Percentiles rank a stretch among this genome's conserved stretches.
These are phyloP conservation scores for Venturia nashicola DNA, from an alignment of 2,329 filamentous ascomycete genomes.

Conservation along the genomic window DNA sequence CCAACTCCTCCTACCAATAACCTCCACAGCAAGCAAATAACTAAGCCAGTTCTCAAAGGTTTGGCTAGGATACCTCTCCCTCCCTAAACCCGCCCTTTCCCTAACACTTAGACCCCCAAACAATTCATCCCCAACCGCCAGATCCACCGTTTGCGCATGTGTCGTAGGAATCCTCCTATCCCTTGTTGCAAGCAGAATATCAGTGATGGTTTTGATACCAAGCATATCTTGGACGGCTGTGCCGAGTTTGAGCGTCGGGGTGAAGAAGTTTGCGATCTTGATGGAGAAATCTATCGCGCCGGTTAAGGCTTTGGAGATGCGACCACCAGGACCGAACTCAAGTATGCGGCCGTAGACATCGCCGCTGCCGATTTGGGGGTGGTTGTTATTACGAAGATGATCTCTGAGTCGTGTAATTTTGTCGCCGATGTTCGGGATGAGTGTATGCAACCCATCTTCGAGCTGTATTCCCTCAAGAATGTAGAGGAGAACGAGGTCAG, in stretches of 20 bases:
- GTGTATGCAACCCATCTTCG: slow-evolving; percentile 12
- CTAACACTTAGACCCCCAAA: slow-evolving; percentile 9
- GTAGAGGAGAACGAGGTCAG: slow-evolving; percentile 21
- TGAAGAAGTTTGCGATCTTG: slow-evolving; percentile 14
- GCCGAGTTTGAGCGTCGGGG: slow-evolving; percentile 16
- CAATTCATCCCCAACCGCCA: slow-evolving; percentile 13
- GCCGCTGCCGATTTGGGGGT: slow-evolving; percentile 16
- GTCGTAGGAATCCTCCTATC: slow-evolving; percentile 22
- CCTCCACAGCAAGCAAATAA: background rate
- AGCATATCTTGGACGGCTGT: slow-evolving; percentile 18
- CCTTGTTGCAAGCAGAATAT: slow-evolving; percentile 19
- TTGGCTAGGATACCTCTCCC: slow-evolving; percentile 20
- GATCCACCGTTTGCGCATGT: slow-evolving; percentile 18
- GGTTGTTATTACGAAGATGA: background rate
- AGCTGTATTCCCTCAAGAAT: slow-evolving; percentile 16
- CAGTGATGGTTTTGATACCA: slow-evolving; percentile 18
- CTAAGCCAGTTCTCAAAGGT: slow-evolving; percentile 17
- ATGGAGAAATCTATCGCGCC: slow-evolving; percentile 13
- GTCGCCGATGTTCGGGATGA: slow-evolving; percentile 12
- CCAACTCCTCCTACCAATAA: background rate
- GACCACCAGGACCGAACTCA: slow-evolving; percentile 19
- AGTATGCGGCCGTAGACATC: slow-evolving; percentile 22
- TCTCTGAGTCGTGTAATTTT: slow-evolving; percentile 9
- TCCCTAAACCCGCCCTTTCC: slow-evolving; percentile 14
- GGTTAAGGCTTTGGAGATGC: slow-evolving; percentile 13